Base-by-base conservation (phyloP, 352 stramenopile genomes). In the Elongisporangium anandrum region DNA sequence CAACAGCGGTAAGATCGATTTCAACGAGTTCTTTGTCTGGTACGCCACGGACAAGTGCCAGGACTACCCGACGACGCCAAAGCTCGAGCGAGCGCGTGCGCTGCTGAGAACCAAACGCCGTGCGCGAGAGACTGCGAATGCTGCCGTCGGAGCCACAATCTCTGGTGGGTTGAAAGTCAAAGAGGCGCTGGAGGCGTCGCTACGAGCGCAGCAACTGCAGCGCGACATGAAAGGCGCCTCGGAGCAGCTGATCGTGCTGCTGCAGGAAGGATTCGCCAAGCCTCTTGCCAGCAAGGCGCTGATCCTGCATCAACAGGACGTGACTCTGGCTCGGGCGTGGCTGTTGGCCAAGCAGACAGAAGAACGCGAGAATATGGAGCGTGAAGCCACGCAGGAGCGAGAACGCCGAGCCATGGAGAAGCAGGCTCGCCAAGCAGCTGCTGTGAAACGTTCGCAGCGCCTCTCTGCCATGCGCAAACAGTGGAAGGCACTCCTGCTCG, bases 21-120 rank as follows among this genome's bases (percentile, higher is more conserved):
- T 82, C 53, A 52, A 73, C 50, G 73, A 82, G 61, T 82, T 82
- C 53, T 82, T 79, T 54, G 49, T 68, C 29, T 82, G 73, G 73
- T 82, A 82, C 48, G 73, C 70, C 7, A 66, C 63, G 5, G 65
- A 79, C 17, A 82, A 77, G n/a, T 79, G 70, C 53, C 73, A 82
- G 58, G 73, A 82, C 47, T 72, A 72, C 29, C 70, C 67, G 21
- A 16, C 57, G 24, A 78, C 68, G 0, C 16, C 60, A 12, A 57
- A 82, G 38, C 69, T 73, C 41, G 73, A 77, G 21, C 73, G 73
- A 34, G 63, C 61, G 9, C 57, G 62, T 3, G 68, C 65, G 2
- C 20, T 79, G 22, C 65, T 82, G 4, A 64, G 67, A 57, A 79
- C 70, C 0, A 64, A 60, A 21, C 60, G 65, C n/a, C 70, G 73